Evolutionary conservation across 2,329 filamentous ascomycete genomes (phyloP).

Genomic region (Monosporascus sp.): DNA sequence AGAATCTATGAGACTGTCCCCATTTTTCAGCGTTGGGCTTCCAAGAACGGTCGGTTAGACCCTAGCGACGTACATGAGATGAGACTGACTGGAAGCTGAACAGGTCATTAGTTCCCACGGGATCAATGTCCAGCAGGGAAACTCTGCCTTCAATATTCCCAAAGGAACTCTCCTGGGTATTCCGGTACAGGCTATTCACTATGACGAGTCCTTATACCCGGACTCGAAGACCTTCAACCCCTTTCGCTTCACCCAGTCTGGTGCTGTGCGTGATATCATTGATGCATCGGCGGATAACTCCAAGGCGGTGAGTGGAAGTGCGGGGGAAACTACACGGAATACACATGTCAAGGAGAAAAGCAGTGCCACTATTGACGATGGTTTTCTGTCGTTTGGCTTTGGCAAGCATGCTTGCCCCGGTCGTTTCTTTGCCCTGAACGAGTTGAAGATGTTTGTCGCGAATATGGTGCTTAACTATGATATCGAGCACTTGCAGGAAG

Average conservation of each 20-base stretch:
- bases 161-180: neutral
- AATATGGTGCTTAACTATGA: neutral
- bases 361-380: neutral
- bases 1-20: slow-evolving; percentile 6
- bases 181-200: neutral
- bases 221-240: neutral
- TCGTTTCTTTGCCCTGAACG: neutral
- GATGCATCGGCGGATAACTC: neutral
- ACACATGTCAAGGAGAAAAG: neutral
- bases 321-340: too few relatives aligned
- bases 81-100: neutral
- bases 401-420: slow-evolving; percentile 1
- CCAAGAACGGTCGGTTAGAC: slow-evolving; percentile 2
- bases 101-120: neutral
- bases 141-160: neutral
- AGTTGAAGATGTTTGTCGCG: slow-evolving; percentile 1
- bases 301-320: neutral
- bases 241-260: neutral
- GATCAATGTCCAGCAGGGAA: neutral
- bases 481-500: neutral
- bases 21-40: slow-evolving; percentile 1
- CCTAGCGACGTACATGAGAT: too few relatives aligned
- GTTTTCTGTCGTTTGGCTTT: neutral
- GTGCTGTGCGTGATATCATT: neutral
- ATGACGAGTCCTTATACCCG: neutral